These are phyloP conservation scores for Paraphoma chrysanthemicola DNA, from an alignment of 2,329 filamentous ascomycete genomes.

Conservation along the genomic window DNA sequence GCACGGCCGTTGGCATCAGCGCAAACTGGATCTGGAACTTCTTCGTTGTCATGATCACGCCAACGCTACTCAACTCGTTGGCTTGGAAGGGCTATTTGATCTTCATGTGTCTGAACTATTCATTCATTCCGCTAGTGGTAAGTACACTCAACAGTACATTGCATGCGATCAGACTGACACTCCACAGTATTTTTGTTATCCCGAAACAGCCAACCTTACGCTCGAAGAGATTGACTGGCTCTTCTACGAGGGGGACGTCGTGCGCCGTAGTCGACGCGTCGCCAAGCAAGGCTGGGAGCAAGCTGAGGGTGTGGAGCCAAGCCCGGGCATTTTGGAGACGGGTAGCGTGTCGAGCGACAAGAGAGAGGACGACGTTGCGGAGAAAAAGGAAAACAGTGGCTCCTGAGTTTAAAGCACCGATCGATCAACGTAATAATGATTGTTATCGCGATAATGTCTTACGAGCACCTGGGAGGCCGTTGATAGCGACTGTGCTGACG, in stretches of 20 bases:
- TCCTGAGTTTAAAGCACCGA: too few relatives aligned
- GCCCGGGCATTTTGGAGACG: constrained; percentile 15
- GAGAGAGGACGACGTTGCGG: constrained; percentile 14
- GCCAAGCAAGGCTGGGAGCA: constrained; percentile 34
- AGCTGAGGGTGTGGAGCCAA: constrained; percentile 15
- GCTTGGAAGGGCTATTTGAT: constrained; percentile 62
- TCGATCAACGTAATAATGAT: too few relatives aligned
- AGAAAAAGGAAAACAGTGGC: constrained; percentile 13
- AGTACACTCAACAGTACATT: background rate
- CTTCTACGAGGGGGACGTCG: constrained; percentile 39
- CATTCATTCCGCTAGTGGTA: constrained; percentile 53
- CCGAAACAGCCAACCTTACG: constrained; percentile 44
- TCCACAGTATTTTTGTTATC: constrained; percentile 51
- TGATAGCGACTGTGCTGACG: too few relatives aligned
- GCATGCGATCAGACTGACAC: background rate
- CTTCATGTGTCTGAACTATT: constrained; percentile 58
- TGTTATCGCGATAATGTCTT: too few relatives aligned
- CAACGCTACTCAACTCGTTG: constrained; percentile 56
- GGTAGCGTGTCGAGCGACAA: constrained; percentile 17
- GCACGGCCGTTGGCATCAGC: constrained; percentile 58
- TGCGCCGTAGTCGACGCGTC: constrained; percentile 25
- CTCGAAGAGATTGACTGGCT: constrained; percentile 47
- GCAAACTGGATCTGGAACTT: constrained; percentile 60
- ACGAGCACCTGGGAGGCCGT: too few relatives aligned
- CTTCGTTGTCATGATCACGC: constrained; percentile 61